Conservation (phyloP, 345 rosid genomes). For the Cardamine resedifolia region DNA sequence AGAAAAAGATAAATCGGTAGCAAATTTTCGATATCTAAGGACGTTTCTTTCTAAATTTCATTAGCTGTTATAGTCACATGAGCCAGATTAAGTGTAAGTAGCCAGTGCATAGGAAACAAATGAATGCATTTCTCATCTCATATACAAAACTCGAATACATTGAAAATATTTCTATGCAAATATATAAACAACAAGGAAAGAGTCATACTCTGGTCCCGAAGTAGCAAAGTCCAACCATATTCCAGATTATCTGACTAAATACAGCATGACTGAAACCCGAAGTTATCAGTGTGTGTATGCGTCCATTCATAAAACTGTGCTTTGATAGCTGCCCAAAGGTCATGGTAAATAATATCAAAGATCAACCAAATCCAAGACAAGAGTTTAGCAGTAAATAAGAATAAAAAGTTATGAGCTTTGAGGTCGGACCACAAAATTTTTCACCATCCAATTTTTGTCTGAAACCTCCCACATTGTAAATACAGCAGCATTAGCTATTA, state of each 20-base stretch:
- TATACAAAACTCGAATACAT: not conserved
- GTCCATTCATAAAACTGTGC: conserved; percentile 53
- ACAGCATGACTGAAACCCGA: conserved; percentile 72
- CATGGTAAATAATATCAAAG: conserved; percentile 17
- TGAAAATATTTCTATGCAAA: not conserved
- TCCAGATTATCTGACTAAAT: conserved; percentile 45
- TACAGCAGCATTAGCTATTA: conserved; percentile 61
- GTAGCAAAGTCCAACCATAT: conserved; percentile 85
- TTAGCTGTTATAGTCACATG: not conserved
- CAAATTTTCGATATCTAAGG: not conserved
- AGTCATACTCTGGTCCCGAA: conserved; percentile 65
- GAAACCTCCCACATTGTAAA: conserved; percentile 66
- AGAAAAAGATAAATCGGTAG: not conserved
- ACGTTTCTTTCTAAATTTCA: not conserved
- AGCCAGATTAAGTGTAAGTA: not conserved
- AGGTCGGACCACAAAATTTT: conserved; percentile 67
- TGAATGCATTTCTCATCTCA: not conserved
- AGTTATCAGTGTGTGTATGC: conserved; percentile 65
- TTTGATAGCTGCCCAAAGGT: conserved; percentile 59
- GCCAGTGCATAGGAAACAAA: conserved; percentile 9
- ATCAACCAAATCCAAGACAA: conserved; percentile 10
- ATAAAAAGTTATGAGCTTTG: not conserved
- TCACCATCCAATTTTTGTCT: conserved; percentile 51
- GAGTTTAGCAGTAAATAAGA: not conserved
- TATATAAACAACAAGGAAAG: not conserved